Evolutionary conservation across 1,139 yeast genomes (phyloP), one percentile per base, ranked within the genome.

Genomic region (Geotrichum histeridarum): DNA sequence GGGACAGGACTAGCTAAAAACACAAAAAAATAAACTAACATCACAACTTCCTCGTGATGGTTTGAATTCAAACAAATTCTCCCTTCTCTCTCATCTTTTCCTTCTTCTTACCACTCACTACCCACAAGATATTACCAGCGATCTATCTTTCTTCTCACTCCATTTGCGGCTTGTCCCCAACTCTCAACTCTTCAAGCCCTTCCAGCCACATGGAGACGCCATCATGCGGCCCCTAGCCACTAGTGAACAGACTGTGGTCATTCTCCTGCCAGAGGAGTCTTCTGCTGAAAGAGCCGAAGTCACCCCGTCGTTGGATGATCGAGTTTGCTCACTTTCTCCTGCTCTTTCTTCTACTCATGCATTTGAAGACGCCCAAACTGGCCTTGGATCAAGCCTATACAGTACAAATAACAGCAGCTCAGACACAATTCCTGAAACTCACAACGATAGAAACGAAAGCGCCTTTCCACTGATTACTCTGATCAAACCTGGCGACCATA

Each of bases 401-500:
- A 37, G 50, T 8, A 8, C 50, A 17, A 11, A 17, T 18, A 53
- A 53, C 35, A 53, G 44, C 22, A 53, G 55, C 18, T 53, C 55
- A 30, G 55, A 53, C 30, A 53, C 55, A 11, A 44, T 53, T 31
- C 49, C 51, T 12, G 55, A 48, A 15, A 42, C 30, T n/a, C 42
- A 41, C 30, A 18, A 36, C 14, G 46, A 43, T 15, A 45, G 33
- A 14, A 14, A 2, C 31, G 39, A 48, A 8, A 17, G 39, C 17
- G 48, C 46, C 8, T 44, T 48, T 9, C 55, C 52, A 1, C 50
- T 35, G 6, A 48, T 53, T 15, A 30, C 45, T 8, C 46, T 48
- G 11, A 48, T 48, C 9, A 53, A 45, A 22, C 49, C 55, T 37
- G 55, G 55, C 6, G 55, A 45, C 9, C 55, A 48, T 33, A 42